Base-by-base conservation (phyloP, 2,329 filamentous ascomycete genomes). In the Ophiostoma pallidulum region DNA sequence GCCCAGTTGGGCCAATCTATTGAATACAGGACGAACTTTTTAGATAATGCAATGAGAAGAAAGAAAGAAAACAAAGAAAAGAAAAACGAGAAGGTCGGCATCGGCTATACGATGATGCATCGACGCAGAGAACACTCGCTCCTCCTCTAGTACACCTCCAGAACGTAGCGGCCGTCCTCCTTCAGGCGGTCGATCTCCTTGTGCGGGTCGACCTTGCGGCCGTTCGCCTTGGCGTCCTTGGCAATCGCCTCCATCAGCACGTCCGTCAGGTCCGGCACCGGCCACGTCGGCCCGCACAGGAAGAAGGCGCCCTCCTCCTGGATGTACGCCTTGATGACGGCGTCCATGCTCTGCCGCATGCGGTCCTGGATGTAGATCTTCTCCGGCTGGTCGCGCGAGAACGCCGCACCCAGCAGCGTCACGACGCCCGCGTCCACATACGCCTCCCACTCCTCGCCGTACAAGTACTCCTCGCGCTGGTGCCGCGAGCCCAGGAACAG, bases 321-420 rank as follows among this genome's bases (percentile, higher is more conserved):
- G 55, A 96, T 79, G 65, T 97, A 97, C 0, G 89, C 85, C 66
- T 89, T 72, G 50, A 88, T 76, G 54, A 98, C 94, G 53, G 92
- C 82, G 38, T 73, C 69, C 51, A 97, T 69, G 0, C 84, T 88
- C 76, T 97, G 77, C 49, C 92, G 77, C 92, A 98, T 98, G 56
- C 90, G 80, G 65, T 98, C 92, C 73, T 98, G 92, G 62, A 98
- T 98, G 69, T 98, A 98, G 56, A 98, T 95, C 81, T 98, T 98
- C 72, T 96, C 77, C 14, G 87, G 85, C 75, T 98, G 92, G 64
- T 98, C 92, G 63, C 92, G 84, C 50, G 87, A 94, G 75, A 98
- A 98, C 37, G 92, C 92, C 44, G 87, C 81, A 45, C 92, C 92
- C 43, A 98, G 79, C 36, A 95, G 77, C 0, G 92, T 98, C 64